Evolutionary conservation across 1,139 yeast genomes (phyloP).

Genomic region (Casaregolazyma suthepensis): DNA sequence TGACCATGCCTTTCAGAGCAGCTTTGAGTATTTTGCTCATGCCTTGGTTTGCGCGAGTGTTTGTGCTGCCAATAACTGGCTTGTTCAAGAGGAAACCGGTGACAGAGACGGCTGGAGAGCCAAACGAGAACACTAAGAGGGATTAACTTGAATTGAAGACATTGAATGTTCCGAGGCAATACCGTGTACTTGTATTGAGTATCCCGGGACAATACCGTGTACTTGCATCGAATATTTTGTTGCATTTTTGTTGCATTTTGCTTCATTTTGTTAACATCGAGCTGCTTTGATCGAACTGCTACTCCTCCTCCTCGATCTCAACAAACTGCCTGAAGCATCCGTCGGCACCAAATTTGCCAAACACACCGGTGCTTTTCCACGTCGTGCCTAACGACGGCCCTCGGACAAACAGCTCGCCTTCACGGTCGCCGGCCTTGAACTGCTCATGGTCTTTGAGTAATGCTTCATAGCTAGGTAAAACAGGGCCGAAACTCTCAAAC

Average conservation of each 20-base stretch:
- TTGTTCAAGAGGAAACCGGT: conserved; percentile 26
- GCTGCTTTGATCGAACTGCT: not conserved
- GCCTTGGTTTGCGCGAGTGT: conserved; percentile 61
- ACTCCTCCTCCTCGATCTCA: not conserved
- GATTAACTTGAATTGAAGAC: not conserved
- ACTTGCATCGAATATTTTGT: no score
- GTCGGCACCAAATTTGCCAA: conserved; percentile 27
- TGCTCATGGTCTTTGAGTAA: conserved; percentile 20
- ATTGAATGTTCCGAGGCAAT: not conserved
- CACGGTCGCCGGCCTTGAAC: conserved; percentile 17
- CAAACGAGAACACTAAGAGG: not conserved
- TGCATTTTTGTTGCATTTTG: not conserved
- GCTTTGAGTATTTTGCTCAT: conserved; percentile 52
- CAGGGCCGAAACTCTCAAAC: conserved; percentile 31
- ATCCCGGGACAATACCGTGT: not conserved
- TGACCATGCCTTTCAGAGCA: conserved; percentile 52
- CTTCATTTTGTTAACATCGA: not conserved
- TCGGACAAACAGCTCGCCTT: conserved; percentile 25
- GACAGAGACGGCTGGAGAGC: not conserved
- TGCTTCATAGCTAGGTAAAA: conserved; percentile 31
- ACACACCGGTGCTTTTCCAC: conserved; percentile 26
- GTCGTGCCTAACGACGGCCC: conserved; percentile 24
- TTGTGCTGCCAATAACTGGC: conserved; percentile 48
- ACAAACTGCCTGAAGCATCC: conserved; percentile 35
- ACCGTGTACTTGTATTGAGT: not conserved